phyloP scores from a whole-genome alignment of 345 rosid genomes.

The Populus ilicifolia region DNA sequence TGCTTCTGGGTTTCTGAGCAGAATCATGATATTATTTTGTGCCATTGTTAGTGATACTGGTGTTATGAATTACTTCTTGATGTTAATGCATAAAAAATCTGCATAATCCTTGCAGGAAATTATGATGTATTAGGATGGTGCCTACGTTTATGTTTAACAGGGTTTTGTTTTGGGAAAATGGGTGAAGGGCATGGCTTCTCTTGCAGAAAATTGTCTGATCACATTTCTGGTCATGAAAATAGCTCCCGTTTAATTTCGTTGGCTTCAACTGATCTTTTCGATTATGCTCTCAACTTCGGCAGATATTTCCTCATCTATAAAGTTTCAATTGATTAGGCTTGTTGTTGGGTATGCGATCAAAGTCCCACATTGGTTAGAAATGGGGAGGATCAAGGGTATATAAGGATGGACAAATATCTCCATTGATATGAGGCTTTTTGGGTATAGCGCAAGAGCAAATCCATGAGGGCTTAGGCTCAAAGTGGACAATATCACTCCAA shows the following conservation, averaged over 20 bases:
- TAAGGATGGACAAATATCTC: no score
- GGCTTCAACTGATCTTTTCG: no score
- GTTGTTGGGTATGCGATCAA: no score
- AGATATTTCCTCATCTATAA: no score
- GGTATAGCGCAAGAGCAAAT: no score
- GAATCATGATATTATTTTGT: neutral
- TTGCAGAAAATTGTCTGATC: neutral
- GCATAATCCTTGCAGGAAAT: neutral
- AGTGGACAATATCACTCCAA: no score
- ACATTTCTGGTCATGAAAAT: neutral
- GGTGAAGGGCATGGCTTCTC: neutral
- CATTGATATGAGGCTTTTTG: no score
- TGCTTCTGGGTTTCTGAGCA: neutral
- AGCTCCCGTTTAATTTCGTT: neutral
- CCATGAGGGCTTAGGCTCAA: no score
- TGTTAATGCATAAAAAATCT: neutral
- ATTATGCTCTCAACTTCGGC: no score
- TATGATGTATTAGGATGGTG: neutral
- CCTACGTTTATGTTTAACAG: neutral
- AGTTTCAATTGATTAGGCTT: no score
- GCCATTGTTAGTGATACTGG: neutral
- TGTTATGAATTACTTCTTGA: neutral
- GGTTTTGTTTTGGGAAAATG: neutral
- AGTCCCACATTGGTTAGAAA: no score
- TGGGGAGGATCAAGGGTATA: no score